Evolutionary conservation across 2,329 filamentous ascomycete genomes (phyloP).

Genomic region (Nigrospora oryzae): DNA sequence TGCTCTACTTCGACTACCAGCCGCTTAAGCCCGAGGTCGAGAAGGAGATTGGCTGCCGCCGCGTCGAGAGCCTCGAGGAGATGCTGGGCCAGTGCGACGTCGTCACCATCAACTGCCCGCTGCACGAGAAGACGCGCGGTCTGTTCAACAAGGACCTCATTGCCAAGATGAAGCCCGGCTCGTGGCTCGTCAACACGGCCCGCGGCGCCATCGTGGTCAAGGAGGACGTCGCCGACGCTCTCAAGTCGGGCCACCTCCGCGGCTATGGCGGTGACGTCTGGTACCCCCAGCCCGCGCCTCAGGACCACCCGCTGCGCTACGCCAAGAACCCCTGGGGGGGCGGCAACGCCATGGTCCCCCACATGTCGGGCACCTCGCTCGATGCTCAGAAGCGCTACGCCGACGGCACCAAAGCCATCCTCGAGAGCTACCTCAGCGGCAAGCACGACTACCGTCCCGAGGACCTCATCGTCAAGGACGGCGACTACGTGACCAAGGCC

Average conservation of each 20-base stretch:
- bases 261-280: conserved; percentile 87
- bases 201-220: conserved; percentile 99
- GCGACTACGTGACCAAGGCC: conserved; percentile 91
- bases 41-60: conserved; percentile 90
- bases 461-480: conserved; percentile 83
- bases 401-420: conserved; percentile 78
- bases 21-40: conserved; percentile 77
- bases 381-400: conserved; percentile 94
- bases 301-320: conserved; percentile 85
- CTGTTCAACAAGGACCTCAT: conserved; percentile 99
- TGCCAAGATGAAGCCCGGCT: conserved; percentile 96
- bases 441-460: conserved; percentile 79
- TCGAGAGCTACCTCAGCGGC: conserved; percentile 84
- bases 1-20: conserved; percentile 99
- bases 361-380: conserved; percentile 98
- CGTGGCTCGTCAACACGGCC: conserved; percentile 97
- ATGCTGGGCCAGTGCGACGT: conserved; percentile 91
- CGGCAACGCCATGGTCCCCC: conserved; percentile 96
- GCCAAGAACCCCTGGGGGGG: conserved; percentile 93
- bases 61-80: conserved; percentile 85
- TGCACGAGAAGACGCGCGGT: conserved; percentile 95
- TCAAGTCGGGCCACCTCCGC: conserved; percentile 84
- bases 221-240: conserved; percentile 91
- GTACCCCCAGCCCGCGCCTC: conserved; percentile 95
- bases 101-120: conserved; percentile 98